phyloP scores from a whole-genome alignment of 2,329 filamentous ascomycete genomes.

The Teratosphaeriaceae sp. region DNA sequence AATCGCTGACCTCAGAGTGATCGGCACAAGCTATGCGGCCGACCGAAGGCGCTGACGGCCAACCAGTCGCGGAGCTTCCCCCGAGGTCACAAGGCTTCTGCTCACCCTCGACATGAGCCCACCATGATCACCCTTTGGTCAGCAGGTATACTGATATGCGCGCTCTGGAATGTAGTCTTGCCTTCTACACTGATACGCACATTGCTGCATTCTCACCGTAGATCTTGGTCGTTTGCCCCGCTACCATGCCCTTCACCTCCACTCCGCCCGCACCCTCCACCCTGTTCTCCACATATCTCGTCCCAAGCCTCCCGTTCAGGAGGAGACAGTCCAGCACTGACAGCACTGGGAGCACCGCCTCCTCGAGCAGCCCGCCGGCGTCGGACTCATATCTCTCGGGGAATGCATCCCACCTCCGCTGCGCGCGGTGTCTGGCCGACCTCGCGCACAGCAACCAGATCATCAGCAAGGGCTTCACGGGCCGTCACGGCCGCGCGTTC shows the following conservation, averaged over 20 bases:
- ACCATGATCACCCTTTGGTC: no score
- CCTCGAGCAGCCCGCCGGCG: conserved; percentile 8
- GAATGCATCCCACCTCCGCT: conserved; percentile 51
- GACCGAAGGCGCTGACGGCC: no score
- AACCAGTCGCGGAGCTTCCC: no score
- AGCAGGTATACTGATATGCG: no score
- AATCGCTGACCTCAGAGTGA: no score
- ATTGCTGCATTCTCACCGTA: background rate
- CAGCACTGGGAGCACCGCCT: conserved; percentile 26
- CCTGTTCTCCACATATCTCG: conserved; percentile 46
- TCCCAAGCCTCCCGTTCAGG: conserved; percentile 44
- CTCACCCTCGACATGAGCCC: no score
- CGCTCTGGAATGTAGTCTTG: no score
- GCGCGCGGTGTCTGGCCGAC: conserved; percentile 52
- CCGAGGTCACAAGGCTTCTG: no score
- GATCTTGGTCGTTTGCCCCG: background rate
- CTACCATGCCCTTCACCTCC: conserved; percentile 21
- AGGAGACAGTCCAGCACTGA: conserved; percentile 36
- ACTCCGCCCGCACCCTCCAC: conserved; percentile 28
- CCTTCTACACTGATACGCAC: no score
- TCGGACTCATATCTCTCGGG: conserved; percentile 35
- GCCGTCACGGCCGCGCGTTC: conserved; percentile 58
- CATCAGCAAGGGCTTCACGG: conserved; percentile 59
- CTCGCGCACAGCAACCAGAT: conserved; percentile 54
- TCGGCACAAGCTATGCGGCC: no score